These are phyloP conservation scores for Sisymbrium altissimum DNA, from an alignment of 345 rosid genomes.

Conservation along the genomic window DNA sequence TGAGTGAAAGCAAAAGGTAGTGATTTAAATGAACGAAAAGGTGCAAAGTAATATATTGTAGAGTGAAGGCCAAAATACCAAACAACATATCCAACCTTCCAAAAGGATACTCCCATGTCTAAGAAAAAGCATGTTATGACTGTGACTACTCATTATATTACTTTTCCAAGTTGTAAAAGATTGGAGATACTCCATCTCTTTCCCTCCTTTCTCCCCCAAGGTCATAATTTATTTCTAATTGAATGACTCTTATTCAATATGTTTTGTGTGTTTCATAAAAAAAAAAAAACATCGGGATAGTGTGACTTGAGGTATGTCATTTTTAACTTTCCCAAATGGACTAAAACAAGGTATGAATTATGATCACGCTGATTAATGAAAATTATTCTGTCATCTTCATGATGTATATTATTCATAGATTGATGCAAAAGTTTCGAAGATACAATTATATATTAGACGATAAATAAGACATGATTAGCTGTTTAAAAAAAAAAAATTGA, in stretches of 20 bases:
- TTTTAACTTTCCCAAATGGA: background rate
- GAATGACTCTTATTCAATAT: background rate
- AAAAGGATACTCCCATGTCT: constrained; percentile 16
- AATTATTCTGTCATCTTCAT: background rate
- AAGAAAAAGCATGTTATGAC: constrained; percentile 19
- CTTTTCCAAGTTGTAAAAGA: constrained; percentile 18
- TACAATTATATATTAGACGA: background rate
- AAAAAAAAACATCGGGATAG: background rate
- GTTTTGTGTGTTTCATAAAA: background rate
- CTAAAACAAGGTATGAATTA: background rate
- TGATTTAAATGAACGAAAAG: background rate
- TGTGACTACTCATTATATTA: constrained; percentile 24
- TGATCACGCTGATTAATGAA: background rate
- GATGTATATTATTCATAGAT: background rate
- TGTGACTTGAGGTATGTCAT: background rate
- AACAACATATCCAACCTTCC: constrained; percentile 28
- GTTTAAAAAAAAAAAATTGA: background rate
- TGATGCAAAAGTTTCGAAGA: background rate
- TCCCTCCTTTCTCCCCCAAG: background rate
- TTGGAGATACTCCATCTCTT: constrained; percentile 11
- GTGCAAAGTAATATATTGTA: constrained; percentile 13
- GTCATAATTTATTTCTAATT: background rate
- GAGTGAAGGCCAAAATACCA: constrained; percentile 22
- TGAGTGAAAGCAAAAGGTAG: constrained; percentile 1
- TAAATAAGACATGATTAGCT: background rate